Base-by-base conservation (phyloP, 2,329 filamentous ascomycete species). In the Colletotrichum brevisporum region DNA sequence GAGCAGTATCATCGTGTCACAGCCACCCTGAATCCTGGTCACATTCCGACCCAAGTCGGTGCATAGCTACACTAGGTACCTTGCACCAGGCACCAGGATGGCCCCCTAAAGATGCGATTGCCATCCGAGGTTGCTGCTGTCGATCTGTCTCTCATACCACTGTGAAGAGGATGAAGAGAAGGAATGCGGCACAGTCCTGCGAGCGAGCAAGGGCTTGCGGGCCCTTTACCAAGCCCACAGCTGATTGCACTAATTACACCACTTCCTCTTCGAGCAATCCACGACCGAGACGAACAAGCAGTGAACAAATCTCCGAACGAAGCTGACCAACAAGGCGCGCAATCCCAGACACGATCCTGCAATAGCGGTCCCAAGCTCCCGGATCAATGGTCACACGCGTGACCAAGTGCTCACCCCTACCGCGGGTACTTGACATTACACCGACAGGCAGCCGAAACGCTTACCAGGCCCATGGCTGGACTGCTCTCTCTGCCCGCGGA, bases 311-410 rank as follows among this genome's bases (percentile, higher is more conserved):
- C 41, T 54, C 66, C 66, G 62, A 69, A 31, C 18, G 31, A 59
- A 55, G 55, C 43, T 60, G 54, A 39, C 61, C 62, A 54, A 60
- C 66, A 45, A 18, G 52, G 50, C 53, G 24, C 13, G 36, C 21
- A 24, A 68, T 65, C 41, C 60, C 41, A 41, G 53, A 50, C 48
- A 16, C 26, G 45, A 58, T 59, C 27, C 65, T 68, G 48, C 61
- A 68, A 58, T 47, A 68, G 53, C 61, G 61, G 65, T 68, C 41
- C 65, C 65, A 26, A 54, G 45, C 54, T 65, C 47, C 43, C 60
- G 65, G 65, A 54, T 65, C 60, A 16, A 41, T 39, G 10, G 52
- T 48, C 56, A 41, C 61, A 65, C 54, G 31, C 60, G 48, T 47
- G 61, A 15, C 15, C 50, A 54, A 45, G 21, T 18, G 41, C 24